A percentile compares a stretch with the other conserved stretches of the same genome.
These are phyloP conservation scores for Drechslerella stenobrocha DNA, from an alignment of 2,329 filamentous ascomycete genomes.

Conservation along the genomic window DNA sequence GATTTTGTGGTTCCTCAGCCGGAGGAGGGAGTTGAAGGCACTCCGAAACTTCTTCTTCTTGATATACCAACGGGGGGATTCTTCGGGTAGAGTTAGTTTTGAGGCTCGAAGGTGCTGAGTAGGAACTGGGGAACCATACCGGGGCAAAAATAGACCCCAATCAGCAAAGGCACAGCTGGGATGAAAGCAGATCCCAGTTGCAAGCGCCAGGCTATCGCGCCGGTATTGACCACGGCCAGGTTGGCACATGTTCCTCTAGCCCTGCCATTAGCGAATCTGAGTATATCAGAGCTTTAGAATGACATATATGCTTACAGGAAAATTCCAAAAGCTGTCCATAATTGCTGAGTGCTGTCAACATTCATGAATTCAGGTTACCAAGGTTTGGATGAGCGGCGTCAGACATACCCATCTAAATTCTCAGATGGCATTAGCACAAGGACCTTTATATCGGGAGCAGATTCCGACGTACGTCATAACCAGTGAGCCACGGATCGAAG, in stretches of 20 bases:
- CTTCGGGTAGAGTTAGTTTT: conserved; percentile 20
- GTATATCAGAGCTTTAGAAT: not conserved
- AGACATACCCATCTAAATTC: conserved; percentile 27
- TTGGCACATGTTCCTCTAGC: conserved; percentile 63
- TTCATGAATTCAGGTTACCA: not conserved
- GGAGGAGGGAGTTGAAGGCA: conserved; percentile 65
- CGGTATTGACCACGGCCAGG: conserved; percentile 66
- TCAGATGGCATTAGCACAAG: conserved; percentile 40
- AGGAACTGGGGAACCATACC: conserved; percentile 21
- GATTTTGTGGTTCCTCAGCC: conserved; percentile 63
- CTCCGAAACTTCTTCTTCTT: conserved; percentile 67
- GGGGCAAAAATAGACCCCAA: conserved; percentile 66
- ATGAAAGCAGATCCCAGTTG: conserved; percentile 69
- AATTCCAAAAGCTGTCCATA: conserved; percentile 66
- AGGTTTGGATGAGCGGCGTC: not conserved
- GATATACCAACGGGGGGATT: conserved; percentile 64
- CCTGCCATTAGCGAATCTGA: not conserved
- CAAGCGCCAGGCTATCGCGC: conserved; percentile 66
- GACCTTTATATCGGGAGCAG: conserved; percentile 58
- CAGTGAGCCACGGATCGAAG: conserved; percentile 62
- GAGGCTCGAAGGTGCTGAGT: not conserved
- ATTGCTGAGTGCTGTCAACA: conserved; percentile 51
- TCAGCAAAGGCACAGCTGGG: conserved; percentile 65
- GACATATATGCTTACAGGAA: conserved; percentile 58
- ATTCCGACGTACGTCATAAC: conserved; percentile 60